phyloP scores from a whole-genome alignment of 257 asterid species.

The Perilla frutescens region DNA sequence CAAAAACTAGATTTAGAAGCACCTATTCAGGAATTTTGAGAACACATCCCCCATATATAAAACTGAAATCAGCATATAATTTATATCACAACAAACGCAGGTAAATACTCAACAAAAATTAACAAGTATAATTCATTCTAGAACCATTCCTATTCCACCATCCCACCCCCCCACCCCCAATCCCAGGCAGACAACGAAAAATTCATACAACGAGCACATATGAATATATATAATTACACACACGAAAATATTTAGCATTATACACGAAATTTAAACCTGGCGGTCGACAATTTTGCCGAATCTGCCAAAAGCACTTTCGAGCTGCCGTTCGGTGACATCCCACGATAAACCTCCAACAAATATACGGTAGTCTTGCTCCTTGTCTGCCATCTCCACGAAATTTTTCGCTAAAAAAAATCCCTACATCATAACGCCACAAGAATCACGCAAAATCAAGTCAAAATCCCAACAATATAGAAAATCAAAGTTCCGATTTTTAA shows the following conservation, averaged over 20 bases:
- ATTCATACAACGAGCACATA: neutral
- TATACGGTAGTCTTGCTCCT: constrained; percentile 80
- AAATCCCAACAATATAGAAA: neutral
- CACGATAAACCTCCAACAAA: constrained; percentile 91
- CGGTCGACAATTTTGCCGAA: constrained; percentile 85
- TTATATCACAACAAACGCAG: neutral
- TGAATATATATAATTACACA: neutral
- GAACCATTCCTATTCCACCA: neutral
- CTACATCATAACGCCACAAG: constrained; percentile 29
- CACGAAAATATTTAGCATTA: neutral
- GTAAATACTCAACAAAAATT: neutral
- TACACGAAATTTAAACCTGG: constrained; percentile 61
- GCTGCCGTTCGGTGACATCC: constrained; percentile 94
- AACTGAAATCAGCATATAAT: neutral
- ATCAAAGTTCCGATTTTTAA: neutral
- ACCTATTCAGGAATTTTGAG: neutral
- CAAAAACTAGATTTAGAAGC: neutral
- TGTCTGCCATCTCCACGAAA: constrained; percentile 62
- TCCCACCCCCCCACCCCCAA: too few relatives aligned
- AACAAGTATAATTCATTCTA: neutral
- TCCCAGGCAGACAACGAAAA: constrained; percentile 2
- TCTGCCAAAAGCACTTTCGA: constrained; percentile 76
- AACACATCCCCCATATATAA: neutral
- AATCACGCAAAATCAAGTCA: constrained; percentile 18
- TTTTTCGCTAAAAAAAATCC: constrained; percentile 5